Evolutionary conservation across 2,329 filamentous ascomycete species (phyloP).

Genomic region (Phaeosphaeriaceae sp.): DNA sequence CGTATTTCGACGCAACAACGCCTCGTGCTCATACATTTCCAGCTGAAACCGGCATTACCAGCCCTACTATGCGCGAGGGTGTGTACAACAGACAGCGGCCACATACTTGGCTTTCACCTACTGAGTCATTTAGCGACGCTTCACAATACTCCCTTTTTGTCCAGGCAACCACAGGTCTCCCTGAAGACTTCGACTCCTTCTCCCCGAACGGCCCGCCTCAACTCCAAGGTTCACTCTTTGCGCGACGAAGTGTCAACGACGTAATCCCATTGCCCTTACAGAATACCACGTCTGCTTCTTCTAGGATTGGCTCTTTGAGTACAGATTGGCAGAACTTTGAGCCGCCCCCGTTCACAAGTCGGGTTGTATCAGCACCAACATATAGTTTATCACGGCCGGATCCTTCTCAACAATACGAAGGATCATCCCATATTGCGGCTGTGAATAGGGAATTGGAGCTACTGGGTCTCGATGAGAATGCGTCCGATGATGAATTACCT

Average conservation of each 20-base stretch:
- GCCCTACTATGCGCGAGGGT: slow-evolving; percentile 26
- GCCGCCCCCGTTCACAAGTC: slow-evolving; percentile 17
- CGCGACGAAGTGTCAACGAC: slow-evolving; percentile 34
- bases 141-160: slow-evolving; percentile 49
- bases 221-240: slow-evolving; percentile 44
- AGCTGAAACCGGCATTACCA: slow-evolving; percentile 19
- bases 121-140: slow-evolving; percentile 43
- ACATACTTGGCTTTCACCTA: slow-evolving; percentile 43
- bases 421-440: slow-evolving; percentile 27
- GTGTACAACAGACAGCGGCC: slow-evolving; percentile 32
- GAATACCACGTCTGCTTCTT: slow-evolving; percentile 18
- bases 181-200: slow-evolving; percentile 36
- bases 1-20: slow-evolving; percentile 27
- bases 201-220: slow-evolving; percentile 40
- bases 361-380: slow-evolving; percentile 13
- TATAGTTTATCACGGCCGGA: slow-evolving; percentile 20
- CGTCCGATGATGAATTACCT: slow-evolving; percentile 49
- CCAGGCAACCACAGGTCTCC: slow-evolving; percentile 47
- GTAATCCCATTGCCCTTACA: slow-evolving; percentile 32
- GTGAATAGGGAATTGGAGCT: slow-evolving; percentile 41
- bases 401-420: slow-evolving; percentile 21
- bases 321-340: slow-evolving; percentile 39
- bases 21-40: slow-evolving; percentile 39
- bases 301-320: slow-evolving; percentile 14
- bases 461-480: slow-evolving; percentile 39